Base-by-base conservation (phyloP, 129 eudicot genomes). In the Flaveria brownii region DNA sequence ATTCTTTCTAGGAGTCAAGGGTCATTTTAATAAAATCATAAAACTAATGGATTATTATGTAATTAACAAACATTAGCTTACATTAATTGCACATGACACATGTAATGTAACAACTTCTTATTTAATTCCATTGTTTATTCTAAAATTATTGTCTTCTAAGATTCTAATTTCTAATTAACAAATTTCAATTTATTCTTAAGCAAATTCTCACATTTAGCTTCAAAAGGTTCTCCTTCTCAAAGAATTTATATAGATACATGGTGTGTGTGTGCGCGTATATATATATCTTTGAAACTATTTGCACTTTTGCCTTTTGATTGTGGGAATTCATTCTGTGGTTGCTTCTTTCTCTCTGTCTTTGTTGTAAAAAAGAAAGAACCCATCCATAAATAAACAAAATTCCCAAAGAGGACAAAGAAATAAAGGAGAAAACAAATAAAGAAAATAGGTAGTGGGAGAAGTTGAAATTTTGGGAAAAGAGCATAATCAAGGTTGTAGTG, bases 311-410 rank as follows among this genome's bases (percentile, higher is more conserved):
- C 76, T 82, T 81, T 82, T 52, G 63, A 63, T 69, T 72, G 82
- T 26, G 33, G 78, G 85, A 77, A 82, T 82, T 77, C 69, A 77
- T 82, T 82, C 76, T 77, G 76, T 72, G 79, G 80, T 77, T 82
- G 70, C 82, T 64, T 77, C 79, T 82, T 82, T 78, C 82, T 72
- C 72, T 68, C 82, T 82, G 86, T 82, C 86, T 82, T 82, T 72
- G 82, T 82, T 77, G 71, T 80, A 74, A 80, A 77, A 82, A 82
- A 82, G 82, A 77, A 81, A 76, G 61, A 77, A 82, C 79, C 85
- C 78, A 73, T 77, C 85, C 82, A 77, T 73, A 72, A 78, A 55
- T 82, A 77, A 45, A 82, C 82, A 82, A 72, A 82, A 78, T 82
- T 74, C 75, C 71, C 80, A 67, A 80, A 80, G 65, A 75, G 73